Evolutionary conservation across 2,329 filamentous ascomycete genomes (phyloP).

Genomic region (Epichloe sp.): DNA sequence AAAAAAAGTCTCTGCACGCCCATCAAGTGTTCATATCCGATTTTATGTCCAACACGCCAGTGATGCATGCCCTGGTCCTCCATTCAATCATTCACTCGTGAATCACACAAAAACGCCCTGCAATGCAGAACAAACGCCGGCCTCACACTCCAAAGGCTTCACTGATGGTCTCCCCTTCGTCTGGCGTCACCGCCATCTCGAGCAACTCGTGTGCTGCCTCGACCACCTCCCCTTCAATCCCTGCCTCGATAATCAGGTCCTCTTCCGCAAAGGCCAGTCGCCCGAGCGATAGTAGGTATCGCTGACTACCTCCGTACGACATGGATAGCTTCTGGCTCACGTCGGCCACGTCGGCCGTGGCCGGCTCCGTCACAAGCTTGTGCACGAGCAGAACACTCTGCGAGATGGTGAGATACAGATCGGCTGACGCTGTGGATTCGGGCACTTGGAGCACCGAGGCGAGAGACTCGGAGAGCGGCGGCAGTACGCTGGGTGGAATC

Average conservation of each 20-base stretch:
- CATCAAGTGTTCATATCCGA: too few species aligned
- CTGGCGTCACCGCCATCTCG: conserved; percentile 67
- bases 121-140: not conserved
- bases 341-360: conserved; percentile 36
- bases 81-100: too few species aligned
- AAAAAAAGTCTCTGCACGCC: too few species aligned
- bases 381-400: conserved; percentile 38
- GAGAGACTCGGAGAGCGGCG: conserved; percentile 9
- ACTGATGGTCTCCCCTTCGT: conserved; percentile 39
- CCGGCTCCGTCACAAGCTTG: conserved; percentile 34
- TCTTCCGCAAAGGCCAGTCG: conserved; percentile 76
- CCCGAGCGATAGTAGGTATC: conserved; percentile 69
- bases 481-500: conserved; percentile 28
- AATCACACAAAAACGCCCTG: not conserved
- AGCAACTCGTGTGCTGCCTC: conserved; percentile 73
- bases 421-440: conserved; percentile 11
- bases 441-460: conserved; percentile 3
- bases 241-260: conserved; percentile 61
- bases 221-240: conserved; percentile 63
- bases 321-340: conserved; percentile 58
- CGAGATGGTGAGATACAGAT: conserved; percentile 33
- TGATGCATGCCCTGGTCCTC: too few species aligned
- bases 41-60: too few species aligned
- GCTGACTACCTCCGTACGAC: conserved; percentile 62
- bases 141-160: conserved; percentile 26